Evolutionary conservation across 2,329 filamentous ascomycete genomes (phyloP).

Genomic region (Aureobasidium melanogenum): DNA sequence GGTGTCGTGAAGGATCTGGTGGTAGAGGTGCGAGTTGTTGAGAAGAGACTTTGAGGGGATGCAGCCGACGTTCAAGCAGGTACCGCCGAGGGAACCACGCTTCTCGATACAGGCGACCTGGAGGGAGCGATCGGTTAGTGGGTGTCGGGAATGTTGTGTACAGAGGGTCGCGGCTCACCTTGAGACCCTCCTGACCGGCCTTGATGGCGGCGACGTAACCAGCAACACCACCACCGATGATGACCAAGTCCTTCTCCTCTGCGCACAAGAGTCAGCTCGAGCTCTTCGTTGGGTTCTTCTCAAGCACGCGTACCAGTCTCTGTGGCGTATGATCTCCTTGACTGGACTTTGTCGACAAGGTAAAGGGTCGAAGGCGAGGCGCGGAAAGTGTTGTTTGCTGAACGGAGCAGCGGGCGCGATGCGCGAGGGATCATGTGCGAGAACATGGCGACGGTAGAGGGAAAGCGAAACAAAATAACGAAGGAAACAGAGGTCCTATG

Average conservation of each 20-base stretch:
- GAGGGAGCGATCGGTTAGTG: neutral
- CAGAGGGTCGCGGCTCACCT: too few species aligned
- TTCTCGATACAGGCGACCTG: conserved; percentile 98
- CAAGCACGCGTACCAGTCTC: conserved; percentile 35
- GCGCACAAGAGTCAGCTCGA: conserved; percentile 13
- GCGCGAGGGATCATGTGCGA: conserved; percentile 16
- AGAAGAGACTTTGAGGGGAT: conserved; percentile 99
- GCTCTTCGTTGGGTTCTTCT: conserved; percentile 16
- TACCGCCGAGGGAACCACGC: conserved; percentile 87
- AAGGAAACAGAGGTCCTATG: neutral
- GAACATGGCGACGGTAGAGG: conserved; percentile 13
- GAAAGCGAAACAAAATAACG: neutral
- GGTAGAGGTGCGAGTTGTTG: conserved; percentile 98
- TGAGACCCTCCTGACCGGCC: conserved; percentile 92
- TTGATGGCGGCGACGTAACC: conserved; percentile 99
- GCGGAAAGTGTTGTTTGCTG: conserved; percentile 18
- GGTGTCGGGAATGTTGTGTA: neutral
- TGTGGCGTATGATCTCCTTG: conserved; percentile 49
- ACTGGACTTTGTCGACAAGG: conserved; percentile 42
- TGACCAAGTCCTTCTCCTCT: conserved; percentile 94
- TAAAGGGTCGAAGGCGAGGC: conserved; percentile 32
- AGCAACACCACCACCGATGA: conserved; percentile 96
- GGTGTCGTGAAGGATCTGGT: conserved; percentile 92
- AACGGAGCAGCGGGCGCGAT: conserved; percentile 16
- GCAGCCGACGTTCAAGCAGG: conserved; percentile 97